Base-by-base conservation (phyloP, 495 filamentous ascomycete species). In the Glonium stellatum region DNA sequence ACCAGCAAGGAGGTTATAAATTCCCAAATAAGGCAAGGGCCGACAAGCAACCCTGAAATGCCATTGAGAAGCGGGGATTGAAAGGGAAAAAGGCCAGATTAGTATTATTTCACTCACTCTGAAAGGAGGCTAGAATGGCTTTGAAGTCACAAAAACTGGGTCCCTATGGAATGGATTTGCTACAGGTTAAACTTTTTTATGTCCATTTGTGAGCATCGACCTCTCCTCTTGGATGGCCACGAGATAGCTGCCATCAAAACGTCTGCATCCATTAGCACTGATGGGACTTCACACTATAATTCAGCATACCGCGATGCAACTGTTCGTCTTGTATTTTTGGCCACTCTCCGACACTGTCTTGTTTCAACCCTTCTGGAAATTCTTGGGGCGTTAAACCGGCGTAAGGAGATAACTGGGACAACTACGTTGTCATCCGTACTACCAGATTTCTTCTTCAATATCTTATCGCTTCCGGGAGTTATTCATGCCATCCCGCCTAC, bases 41-140 rank as follows among this genome's bases (percentile, higher is more conserved):
- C 64, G n/a, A 66, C 60, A 1, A 66, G 64, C 46, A 60, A 66
- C 57, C 64, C 64, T 6, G 64, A 59, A 4, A 21, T 31, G 18
- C 62, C 64, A 21, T 22, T 62, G 8, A 59, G 50, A 21, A 59
- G 55, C 39, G 64, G 62, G 23, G 64, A 62, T 37, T 66, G 59
- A 65, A 18, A 44, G 10, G 13, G 13, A 44, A 44, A 4, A 13
- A 44, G 39, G 39, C 12, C 18, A 44, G 18, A 44, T 44, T 13
- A 1, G 39, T 44, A 31, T 31, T 6, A 31, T 6, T 31, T 31
- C 27, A 31, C 27, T 31, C 27, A 31, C 27, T 31, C 6, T 31
- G 27, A 11, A 1, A 44, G 39, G 18, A 13, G 4, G 39, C 18
- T 44, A 18, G 18, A 11, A 3, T 15, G 18, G 4, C 39, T 18